phyloP scores from a whole-genome alignment of 2,329 filamentous ascomycete species.

The Chaetomium strumarium region DNA sequence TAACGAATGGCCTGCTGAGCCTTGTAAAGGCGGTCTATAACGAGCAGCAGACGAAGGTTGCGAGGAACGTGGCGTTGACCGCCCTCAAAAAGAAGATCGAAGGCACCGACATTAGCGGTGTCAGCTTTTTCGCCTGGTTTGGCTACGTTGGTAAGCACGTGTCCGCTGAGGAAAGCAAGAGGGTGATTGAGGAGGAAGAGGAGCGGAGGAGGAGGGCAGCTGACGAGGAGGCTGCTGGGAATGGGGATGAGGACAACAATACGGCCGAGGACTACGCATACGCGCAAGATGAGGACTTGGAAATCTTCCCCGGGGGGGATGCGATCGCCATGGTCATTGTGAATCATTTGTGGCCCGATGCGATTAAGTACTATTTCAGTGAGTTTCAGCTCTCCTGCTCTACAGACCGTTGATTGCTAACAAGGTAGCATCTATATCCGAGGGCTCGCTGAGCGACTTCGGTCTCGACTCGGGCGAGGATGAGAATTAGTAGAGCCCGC shows the following conservation, averaged over 20 bases:
- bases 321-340: constrained; percentile 73
- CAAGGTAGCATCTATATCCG: constrained; percentile 61
- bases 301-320: constrained; percentile 82
- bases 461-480: constrained; percentile 62
- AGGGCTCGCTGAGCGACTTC: constrained; percentile 59
- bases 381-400: constrained; percentile 38
- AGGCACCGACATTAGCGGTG: constrained; percentile 54
- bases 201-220: constrained; percentile 43
- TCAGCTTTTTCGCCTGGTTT: constrained; percentile 88
- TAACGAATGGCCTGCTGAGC: constrained; percentile 73
- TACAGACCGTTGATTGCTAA: constrained; percentile 31
- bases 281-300: constrained; percentile 61
- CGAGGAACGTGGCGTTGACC: constrained; percentile 36
- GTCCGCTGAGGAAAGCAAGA: constrained; percentile 63
- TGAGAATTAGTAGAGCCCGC: constrained; percentile 46
- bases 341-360: constrained; percentile 84
- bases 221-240: constrained; percentile 44
- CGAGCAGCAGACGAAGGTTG: constrained; percentile 42
- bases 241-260: constrained; percentile 47
- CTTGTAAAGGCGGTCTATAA: constrained; percentile 65
- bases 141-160: constrained; percentile 68
- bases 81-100: constrained; percentile 50
- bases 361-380: constrained; percentile 91
- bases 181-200: constrained; percentile 55
- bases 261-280: constrained; percentile 48